Evolutionary conservation across 257 asterid genomes (phyloP), one percentile per base, ranked within the genome.

Genomic region (Salvia rosmarinus): DNA sequence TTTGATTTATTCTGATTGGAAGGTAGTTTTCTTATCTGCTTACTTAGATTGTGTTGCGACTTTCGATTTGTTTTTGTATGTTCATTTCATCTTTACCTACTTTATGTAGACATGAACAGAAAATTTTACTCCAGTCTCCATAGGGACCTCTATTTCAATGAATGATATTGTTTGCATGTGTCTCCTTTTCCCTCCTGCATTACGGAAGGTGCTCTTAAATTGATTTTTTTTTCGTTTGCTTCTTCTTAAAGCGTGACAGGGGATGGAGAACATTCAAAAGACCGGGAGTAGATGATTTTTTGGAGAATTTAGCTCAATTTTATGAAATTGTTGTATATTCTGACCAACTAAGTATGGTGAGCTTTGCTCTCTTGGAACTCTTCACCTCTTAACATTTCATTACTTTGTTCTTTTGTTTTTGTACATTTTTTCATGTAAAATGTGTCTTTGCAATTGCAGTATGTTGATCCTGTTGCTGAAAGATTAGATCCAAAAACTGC

Each of bases 251-350:
- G 99, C 96, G 99, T 72, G 96, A 89, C 12, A 79, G 97, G 79
- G 97, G 97, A 16, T 94, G 97, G 99, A 88, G 95, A 81, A 91
- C 97, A 44, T 88, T 88, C 78, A 94, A 94, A 72, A 82, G 99
- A 75, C 99, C 99, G 6, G 97, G 99, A 25, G 96, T 94, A 62
- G 99, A 94, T 43, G 90, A 82, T 75, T 94, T 94, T 79, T 83
- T 94, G 71, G 92, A 94, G 81, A 90, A 91, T 69, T 79, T 94
- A 34, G 89, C 95, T 58, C 97, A 89, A 61, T 91, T 68, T 79
- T 94, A 84, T 77, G 97, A 94, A 83, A 82, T 94, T 32, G 82
- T 94, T 34, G 77, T 91, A 21, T 94, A 86, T 65, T 82, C 99
- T 11, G 97, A 91, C 78, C 89, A 86, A 77, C 83, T 68, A 67